Evolutionary conservation across 345 rosid genomes (phyloP), one percentile per base, ranked within the genome.

Genomic region (Boechera stricta): DNA sequence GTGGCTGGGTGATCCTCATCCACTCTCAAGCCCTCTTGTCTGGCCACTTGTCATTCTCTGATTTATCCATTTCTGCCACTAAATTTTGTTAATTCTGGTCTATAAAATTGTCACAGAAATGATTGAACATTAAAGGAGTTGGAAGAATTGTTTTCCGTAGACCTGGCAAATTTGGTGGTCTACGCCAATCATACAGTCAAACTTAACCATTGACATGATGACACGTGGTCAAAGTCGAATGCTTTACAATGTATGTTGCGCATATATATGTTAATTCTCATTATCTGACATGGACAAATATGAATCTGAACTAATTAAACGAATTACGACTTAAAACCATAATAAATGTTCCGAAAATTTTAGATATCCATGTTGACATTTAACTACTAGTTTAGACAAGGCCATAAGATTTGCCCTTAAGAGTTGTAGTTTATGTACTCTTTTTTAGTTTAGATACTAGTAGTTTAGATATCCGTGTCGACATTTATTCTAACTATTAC

Each of bases 1-100:
- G 69, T 72, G 81, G 54, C 55, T 18, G 55, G 8, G 60, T 66
- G 2, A 58, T 72, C 44, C 73, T 78, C 81, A 72, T 67, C 77
- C 64, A 65, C 45, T 56, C 32, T 52, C 58, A 48, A 12, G 47
- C 41, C 80, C 80, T 65, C 68, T 77, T 72, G 64, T 66, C 51
- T 33, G 1, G 36, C 76, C 56, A 72, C 73, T 64, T 72, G 81
- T 58, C 21, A 15, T 16, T 15, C 64, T 72, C 54, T 31, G 0
- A 35, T 65, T 65, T 60, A 58, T 72, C 52, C 77, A 72, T 59
- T 77, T 21, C 11, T 33, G 76, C 61, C 45, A 77, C 80, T 63
- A 15, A 58, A 35, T 33, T 62, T 62, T 51, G 54, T 51, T 70
- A 39, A 15, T 26, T 26, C 13, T 39, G 36, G 2, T 18, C 29